phyloP scores from a whole-genome alignment of 2,329 filamentous ascomycete species.

The Colletotrichum godetiae region DNA sequence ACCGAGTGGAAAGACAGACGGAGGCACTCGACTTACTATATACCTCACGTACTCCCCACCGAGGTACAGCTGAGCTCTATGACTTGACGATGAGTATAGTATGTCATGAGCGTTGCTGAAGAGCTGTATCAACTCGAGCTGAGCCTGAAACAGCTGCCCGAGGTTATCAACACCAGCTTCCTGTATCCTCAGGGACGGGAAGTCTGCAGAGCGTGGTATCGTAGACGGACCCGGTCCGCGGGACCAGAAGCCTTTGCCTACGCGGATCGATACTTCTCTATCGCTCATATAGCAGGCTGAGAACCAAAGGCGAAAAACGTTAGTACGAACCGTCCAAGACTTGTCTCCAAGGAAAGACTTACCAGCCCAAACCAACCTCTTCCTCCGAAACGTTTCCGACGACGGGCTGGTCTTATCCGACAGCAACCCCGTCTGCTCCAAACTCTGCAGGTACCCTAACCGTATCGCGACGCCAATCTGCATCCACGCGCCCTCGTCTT shows the following conservation, averaged over 20 bases:
- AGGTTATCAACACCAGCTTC: constrained; percentile 73
- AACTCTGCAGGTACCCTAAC: constrained; percentile 75
- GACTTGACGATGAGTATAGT: constrained; percentile 76
- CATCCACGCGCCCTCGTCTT: constrained; percentile 83
- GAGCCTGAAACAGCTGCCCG: constrained; percentile 76
- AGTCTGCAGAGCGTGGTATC: constrained; percentile 73
- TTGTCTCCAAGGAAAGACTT: constrained; percentile 37
- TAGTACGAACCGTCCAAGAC: neutral
- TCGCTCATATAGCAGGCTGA: constrained; percentile 73
- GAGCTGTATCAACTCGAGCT: constrained; percentile 76
- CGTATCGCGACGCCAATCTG: constrained; percentile 77
- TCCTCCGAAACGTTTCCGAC: constrained; percentile 69
- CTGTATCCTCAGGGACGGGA: constrained; percentile 71
- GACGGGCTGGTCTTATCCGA: constrained; percentile 64
- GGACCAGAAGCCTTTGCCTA: constrained; percentile 80
- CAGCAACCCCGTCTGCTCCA: constrained; percentile 76
- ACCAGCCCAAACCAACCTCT: constrained; percentile 75
- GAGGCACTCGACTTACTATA: constrained; percentile 53
- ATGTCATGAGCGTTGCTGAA: constrained; percentile 82
- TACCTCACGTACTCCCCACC: constrained; percentile 81
- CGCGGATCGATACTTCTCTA: constrained; percentile 75
- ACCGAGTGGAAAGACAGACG: neutral
- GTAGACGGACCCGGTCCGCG: constrained; percentile 76
- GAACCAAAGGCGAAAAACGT: neutral
- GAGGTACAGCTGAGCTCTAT: constrained; percentile 76